Conservation (phyloP, 2,329 filamentous ascomycete species). For the Byssochlamys sp. region DNA sequence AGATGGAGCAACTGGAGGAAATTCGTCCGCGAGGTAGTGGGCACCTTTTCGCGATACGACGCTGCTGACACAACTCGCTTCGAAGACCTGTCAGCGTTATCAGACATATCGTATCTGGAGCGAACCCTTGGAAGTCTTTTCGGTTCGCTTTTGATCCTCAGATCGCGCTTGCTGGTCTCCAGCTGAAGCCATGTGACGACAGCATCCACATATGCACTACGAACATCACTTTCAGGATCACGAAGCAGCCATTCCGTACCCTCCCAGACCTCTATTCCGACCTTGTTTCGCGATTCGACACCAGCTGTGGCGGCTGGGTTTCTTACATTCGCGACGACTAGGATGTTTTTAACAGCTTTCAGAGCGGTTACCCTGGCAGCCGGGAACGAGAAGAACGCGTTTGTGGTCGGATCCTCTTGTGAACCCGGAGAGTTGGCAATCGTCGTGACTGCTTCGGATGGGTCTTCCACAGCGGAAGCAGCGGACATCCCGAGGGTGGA, state of each 20-base stretch:
- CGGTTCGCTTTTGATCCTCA: constrained; percentile 52
- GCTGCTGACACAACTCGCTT: constrained; percentile 61
- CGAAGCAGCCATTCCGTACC: constrained; percentile 88
- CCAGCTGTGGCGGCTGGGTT: constrained; percentile 50
- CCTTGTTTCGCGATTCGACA: constrained; percentile 61
- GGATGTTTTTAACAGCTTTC: constrained; percentile 68
- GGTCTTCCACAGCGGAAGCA: constrained; percentile 40
- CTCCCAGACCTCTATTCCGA: constrained; percentile 81
- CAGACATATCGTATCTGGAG: constrained; percentile 34
- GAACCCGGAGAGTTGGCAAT: constrained; percentile 40
- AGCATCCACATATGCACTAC: constrained; percentile 76
- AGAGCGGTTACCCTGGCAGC: constrained; percentile 58
- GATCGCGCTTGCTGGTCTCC: constrained; percentile 62
- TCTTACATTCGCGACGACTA: constrained; percentile 67
- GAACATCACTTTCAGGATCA: constrained; percentile 66
- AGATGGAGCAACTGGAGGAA: constrained; percentile 78
- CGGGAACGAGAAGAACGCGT: constrained; percentile 55
- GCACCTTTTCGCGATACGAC: constrained; percentile 51
- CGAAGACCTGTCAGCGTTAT: constrained; percentile 31
- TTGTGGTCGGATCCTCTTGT: constrained; percentile 44
- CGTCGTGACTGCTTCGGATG: constrained; percentile 39
- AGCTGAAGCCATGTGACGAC: constrained; percentile 72
- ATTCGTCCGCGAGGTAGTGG: constrained; percentile 47
- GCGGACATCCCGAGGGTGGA: constrained; percentile 25
- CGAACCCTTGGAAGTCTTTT: constrained; percentile 36